phyloP scores from a whole-genome alignment of 2,329 filamentous ascomycete species.

The Trichoderma pleuroti region DNA sequence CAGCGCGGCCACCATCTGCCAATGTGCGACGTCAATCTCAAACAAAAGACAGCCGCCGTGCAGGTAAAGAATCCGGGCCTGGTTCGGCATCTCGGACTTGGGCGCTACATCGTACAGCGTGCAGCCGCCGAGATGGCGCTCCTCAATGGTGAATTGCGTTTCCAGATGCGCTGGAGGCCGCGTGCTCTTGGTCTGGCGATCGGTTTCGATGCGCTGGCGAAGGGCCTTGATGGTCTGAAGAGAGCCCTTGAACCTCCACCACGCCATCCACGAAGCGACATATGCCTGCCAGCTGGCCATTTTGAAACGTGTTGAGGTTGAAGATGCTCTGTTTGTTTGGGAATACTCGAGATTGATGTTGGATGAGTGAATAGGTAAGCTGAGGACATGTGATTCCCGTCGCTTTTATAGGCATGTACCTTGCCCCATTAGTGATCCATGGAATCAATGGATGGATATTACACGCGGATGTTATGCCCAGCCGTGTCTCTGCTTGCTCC shows the following conservation, averaged over 20 bases:
- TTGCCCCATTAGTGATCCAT: not conserved
- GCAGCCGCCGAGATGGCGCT: conserved; percentile 23
- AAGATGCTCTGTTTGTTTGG: not conserved
- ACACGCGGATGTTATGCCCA: not conserved
- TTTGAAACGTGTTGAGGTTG: not conserved
- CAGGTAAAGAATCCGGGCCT: conserved; percentile 31
- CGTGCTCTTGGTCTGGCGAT: conserved; percentile 23
- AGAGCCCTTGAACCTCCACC: conserved; percentile 27
- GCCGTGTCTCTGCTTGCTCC: not conserved
- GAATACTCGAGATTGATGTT: not conserved
- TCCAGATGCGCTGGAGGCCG: conserved; percentile 27
- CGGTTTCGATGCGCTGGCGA: conserved; percentile 25
- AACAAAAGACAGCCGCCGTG: conserved; percentile 34
- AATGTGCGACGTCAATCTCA: conserved; percentile 29
- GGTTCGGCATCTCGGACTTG: conserved; percentile 30
- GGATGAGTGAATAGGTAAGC: not conserved
- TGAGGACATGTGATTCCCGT: not conserved
- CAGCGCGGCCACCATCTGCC: conserved; percentile 28
- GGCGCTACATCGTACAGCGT: conserved; percentile 31
- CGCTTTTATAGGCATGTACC: not conserved
- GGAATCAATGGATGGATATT: too few species aligned
- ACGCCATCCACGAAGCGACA: conserved; percentile 28
- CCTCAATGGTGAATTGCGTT: conserved; percentile 28
- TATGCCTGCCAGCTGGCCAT: conserved; percentile 26
- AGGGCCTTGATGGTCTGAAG: conserved; percentile 28